These are phyloP conservation scores for Cenococcum geophilum DNA, from an alignment of 495 filamentous ascomycete species.

Conservation along the genomic window DNA sequence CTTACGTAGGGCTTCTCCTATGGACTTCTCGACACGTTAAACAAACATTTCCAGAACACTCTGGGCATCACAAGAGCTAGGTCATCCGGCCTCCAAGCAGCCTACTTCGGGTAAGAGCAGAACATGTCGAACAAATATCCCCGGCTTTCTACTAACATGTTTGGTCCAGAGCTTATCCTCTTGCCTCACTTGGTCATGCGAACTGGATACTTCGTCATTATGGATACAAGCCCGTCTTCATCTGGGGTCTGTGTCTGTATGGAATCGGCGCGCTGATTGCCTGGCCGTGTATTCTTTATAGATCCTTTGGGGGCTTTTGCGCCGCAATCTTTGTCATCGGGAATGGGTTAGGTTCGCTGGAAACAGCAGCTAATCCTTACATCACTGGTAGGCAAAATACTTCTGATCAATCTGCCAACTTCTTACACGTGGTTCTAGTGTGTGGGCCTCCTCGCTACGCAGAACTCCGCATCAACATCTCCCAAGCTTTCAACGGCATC, in stretches of 20 bases:
- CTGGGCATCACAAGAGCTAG: conserved; percentile 27
- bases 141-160: conserved; percentile 25
- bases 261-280: not conserved
- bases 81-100: conserved; percentile 32
- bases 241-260: conserved; percentile 48
- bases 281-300: not conserved
- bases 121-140: not conserved
- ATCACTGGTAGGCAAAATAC: conserved; percentile 38
- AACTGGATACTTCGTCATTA: conserved; percentile 47
- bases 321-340: conserved; percentile 56
- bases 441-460: conserved; percentile 46
- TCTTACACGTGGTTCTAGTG: conserved; percentile 25
- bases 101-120: conserved; percentile 31
- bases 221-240: conserved; percentile 51
- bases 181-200: conserved; percentile 22
- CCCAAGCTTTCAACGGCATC: conserved; percentile 56
- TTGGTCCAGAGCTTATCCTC: conserved; percentile 1
- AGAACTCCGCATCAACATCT: conserved; percentile 57
- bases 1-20: not conserved
- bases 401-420: not conserved
- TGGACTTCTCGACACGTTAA: not conserved
- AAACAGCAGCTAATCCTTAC: conserved; percentile 55
- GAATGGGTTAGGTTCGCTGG: conserved; percentile 48
- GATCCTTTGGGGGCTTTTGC: conserved; percentile 52
- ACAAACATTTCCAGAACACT: conserved; percentile 11